Evolutionary conservation across 805 yeast genomes (phyloP).

Genomic region (Candida vaughaniae): DNA sequence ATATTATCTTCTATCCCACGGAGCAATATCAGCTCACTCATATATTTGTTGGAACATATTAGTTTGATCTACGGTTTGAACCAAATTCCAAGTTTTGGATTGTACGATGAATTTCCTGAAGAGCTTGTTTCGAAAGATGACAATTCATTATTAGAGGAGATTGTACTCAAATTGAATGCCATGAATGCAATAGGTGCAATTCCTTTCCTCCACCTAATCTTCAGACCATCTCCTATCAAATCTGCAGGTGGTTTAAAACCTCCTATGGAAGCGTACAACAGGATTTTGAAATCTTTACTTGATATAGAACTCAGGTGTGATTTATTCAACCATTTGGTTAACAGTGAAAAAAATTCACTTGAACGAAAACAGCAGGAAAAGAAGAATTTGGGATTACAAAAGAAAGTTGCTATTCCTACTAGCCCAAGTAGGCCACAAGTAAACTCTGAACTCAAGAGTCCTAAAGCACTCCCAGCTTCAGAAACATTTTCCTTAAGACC

Average conservation of each 20-base stretch:
- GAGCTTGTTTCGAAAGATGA: slow-evolving; percentile 8
- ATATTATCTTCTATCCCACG: slow-evolving; percentile 35
- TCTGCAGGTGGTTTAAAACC: slow-evolving; percentile 40
- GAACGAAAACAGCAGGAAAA: slow-evolving; percentile 32
- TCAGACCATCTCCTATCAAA: slow-evolving; percentile 40
- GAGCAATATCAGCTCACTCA: slow-evolving; percentile 37
- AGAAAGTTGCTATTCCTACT: slow-evolving; percentile 17
- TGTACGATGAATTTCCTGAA: slow-evolving; percentile 24
- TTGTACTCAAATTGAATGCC: slow-evolving; percentile 23
- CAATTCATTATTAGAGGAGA: slow-evolving; percentile 7
- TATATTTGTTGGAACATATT: slow-evolving; percentile 37
- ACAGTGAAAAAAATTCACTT: slow-evolving; percentile 26
- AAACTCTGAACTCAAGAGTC: slow-evolving; percentile 12
- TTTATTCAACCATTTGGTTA: slow-evolving; percentile 20
- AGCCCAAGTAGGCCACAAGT: slow-evolving; percentile 11
- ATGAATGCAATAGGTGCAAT: slow-evolving; percentile 37
- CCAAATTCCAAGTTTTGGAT: slow-evolving; percentile 24
- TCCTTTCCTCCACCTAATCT: slow-evolving; percentile 40
- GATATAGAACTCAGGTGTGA: slow-evolving; percentile 20
- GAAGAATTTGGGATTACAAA: slow-evolving; percentile 19
- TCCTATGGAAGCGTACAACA: slow-evolving; percentile 27
- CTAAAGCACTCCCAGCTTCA: slow-evolving; percentile 13
- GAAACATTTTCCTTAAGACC: slow-evolving; percentile 42
- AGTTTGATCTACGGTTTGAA: slow-evolving; percentile 22
- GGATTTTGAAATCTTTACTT: slow-evolving; percentile 28